A percentile compares a stretch with the other conserved stretches of the same genome.
These are phyloP conservation scores for Eruca vesicaria DNA, from an alignment of 441 rosid genomes.

Conservation along the genomic window DNA sequence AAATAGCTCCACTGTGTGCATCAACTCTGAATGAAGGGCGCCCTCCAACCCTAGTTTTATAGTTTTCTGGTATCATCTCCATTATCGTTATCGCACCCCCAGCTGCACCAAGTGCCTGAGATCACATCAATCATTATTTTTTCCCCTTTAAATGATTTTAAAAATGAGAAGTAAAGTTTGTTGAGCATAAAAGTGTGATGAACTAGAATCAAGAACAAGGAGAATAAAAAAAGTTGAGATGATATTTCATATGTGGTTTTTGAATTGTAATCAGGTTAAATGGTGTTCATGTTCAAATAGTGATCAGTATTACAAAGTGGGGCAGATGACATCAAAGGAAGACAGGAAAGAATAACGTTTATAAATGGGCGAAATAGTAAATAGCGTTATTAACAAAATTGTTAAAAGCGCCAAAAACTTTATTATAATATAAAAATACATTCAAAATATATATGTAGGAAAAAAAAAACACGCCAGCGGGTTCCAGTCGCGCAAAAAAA, in stretches of 20 bases:
- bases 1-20: conserved; percentile 70
- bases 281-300: neutral
- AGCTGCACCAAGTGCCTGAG: conserved; percentile 82
- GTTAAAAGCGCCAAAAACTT: neutral
- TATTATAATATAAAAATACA: neutral
- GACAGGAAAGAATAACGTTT: neutral
- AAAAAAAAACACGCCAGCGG: neutral
- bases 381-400: neutral
- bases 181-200: neutral
- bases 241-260: neutral
- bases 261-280: neutral
- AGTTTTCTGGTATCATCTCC: conserved; percentile 68
- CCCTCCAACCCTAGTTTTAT: conserved; percentile 61
- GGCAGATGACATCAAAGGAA: neutral
- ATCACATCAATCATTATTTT: neutral
- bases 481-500: neutral
- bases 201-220: neutral
- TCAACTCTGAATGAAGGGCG: conserved; percentile 58
- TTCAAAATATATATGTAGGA: neutral
- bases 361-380: neutral
- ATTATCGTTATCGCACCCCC: conserved; percentile 71
- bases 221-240: neutral
- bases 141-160: neutral
- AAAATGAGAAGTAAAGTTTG: neutral
- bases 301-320: neutral